Base-by-base conservation (phyloP, 2,329 filamentous ascomycete species). In the Bipolaris cookei region DNA sequence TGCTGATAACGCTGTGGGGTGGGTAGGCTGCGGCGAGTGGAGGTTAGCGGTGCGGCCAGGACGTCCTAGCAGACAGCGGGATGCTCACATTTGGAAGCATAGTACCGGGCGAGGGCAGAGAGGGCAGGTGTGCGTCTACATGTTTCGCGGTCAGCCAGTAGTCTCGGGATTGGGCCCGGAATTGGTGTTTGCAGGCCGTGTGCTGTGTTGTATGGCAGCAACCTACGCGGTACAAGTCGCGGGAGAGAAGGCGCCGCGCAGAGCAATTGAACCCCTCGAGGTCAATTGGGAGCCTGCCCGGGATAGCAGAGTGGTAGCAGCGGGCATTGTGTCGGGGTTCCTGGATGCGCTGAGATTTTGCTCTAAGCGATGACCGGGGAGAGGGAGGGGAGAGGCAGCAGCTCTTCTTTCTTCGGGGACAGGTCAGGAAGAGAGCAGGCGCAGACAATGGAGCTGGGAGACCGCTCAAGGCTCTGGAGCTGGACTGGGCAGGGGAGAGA, bases 1-100 rank as follows among this genome's bases (percentile, higher is more conserved):
- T 99, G 84, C 88, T 95, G 82, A 99, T 89, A 79, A 99, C 84
- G 69, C 90, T 94, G 83, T 99, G 95, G 68, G 92, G 88, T 67
- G 95, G 96, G 83, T 91, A 98, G 47, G 94, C 96, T 95, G 83
- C 85, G 32, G 37, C 30, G 21, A 51, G 68, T 34, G 20, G 45
- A 52, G 56, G 59, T 72, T 65, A 76, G 78, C 76, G 69, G 70
- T 28, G 62, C 38, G 46, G 52, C 37, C 58, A 51, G 25, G 16
- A 18, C 16, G 5, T 20, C 7, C 25, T 28, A 34, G 25, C n/a
- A 6, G 20, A 14, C 25, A 32, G 42, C 28, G 16, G 28, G 4
- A 20, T 54, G 55, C 83, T 75, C 80, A 88, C 86, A 86, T 81
- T 88, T 88, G 56, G 86, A 88, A 76, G 86, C 86, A 84, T 89